Conservation (phyloP, 805 yeast species). For the Candida suzukii region DNA sequence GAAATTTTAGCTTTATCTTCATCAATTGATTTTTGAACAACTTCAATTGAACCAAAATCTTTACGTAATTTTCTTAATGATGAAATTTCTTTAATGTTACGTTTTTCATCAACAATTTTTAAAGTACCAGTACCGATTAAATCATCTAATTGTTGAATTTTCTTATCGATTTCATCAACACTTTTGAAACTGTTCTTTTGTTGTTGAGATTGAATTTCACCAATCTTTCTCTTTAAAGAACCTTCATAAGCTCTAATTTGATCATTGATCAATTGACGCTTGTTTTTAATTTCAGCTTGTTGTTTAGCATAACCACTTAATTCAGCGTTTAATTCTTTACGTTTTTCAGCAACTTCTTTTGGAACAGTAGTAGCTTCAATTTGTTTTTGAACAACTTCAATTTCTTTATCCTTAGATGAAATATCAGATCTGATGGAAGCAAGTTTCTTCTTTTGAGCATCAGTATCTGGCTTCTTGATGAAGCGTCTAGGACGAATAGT, state of each 20-base stretch:
- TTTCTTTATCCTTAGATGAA: constrained; percentile 50
- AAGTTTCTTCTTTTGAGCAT: constrained; percentile 52
- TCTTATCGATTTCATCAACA: constrained; percentile 61
- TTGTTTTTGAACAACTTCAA: constrained; percentile 46
- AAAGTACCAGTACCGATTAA: constrained; percentile 72
- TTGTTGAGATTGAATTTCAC: constrained; percentile 65
- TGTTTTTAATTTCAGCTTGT: constrained; percentile 25
- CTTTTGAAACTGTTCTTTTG: constrained; percentile 64
- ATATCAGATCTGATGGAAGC: constrained; percentile 52
- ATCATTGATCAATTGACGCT: constrained; percentile 35
- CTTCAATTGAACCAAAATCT: constrained; percentile 67
- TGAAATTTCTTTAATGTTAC: constrained; percentile 77
- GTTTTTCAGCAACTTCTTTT: constrained; percentile 43
- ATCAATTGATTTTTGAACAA: constrained; percentile 73
- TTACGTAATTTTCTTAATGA: constrained; percentile 73
- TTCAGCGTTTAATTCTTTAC: constrained; percentile 38
- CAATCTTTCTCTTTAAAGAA: constrained; percentile 63
- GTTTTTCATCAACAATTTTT: constrained; percentile 87
- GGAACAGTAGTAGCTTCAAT: constrained; percentile 46
- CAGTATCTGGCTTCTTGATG: constrained; percentile 71
- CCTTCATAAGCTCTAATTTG: constrained; percentile 68
- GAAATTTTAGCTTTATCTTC: constrained; percentile 68
- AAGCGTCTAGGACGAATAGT: constrained; percentile 32
- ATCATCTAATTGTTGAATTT: constrained; percentile 60
- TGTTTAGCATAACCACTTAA: constrained; percentile 38